These are phyloP conservation scores for Talaromyces sp. DNA, from an alignment of 2,329 filamentous ascomycete species.

Conservation along the genomic window DNA sequence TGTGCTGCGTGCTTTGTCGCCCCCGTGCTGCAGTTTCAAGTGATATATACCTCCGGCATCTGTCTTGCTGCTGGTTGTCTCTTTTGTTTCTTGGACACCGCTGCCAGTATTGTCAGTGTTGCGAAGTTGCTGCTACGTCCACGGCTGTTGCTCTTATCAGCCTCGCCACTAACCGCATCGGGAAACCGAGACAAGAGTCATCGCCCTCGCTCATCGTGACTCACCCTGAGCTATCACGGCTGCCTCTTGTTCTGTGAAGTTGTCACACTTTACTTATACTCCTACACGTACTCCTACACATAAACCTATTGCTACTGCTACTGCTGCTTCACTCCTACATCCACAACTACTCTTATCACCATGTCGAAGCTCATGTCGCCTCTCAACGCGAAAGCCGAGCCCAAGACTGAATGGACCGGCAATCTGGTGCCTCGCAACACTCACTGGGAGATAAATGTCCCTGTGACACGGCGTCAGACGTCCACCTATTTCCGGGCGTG, in stretches of 20 bases:
- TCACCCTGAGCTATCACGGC: not conserved
- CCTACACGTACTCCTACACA: not conserved
- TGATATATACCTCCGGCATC: not conserved
- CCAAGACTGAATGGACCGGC: not conserved
- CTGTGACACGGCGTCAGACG: not conserved
- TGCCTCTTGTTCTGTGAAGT: too few species aligned
- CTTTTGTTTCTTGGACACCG: not conserved
- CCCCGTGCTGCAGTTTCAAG: too few species aligned
- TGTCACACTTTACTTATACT: not conserved
- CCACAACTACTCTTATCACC: not conserved
- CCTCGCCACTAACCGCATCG: not conserved
- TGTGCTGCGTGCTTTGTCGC: too few species aligned
- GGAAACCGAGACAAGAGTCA: not conserved
- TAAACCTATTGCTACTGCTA: constrained; percentile 15
- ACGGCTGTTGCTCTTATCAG: not conserved
- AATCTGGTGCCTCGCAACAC: not conserved
- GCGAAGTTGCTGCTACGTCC: not conserved
- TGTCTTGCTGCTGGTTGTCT: not conserved
- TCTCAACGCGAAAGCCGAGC: not conserved
- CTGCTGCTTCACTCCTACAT: constrained; percentile 4
- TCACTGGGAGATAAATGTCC: not conserved
- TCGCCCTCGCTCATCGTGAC: not conserved
- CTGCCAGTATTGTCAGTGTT: not conserved
- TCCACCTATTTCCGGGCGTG: not conserved
- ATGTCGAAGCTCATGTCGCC: not conserved